Evolutionary conservation across 1,139 yeast species (phyloP).

Genomic region (Yamadazyma sp.): DNA sequence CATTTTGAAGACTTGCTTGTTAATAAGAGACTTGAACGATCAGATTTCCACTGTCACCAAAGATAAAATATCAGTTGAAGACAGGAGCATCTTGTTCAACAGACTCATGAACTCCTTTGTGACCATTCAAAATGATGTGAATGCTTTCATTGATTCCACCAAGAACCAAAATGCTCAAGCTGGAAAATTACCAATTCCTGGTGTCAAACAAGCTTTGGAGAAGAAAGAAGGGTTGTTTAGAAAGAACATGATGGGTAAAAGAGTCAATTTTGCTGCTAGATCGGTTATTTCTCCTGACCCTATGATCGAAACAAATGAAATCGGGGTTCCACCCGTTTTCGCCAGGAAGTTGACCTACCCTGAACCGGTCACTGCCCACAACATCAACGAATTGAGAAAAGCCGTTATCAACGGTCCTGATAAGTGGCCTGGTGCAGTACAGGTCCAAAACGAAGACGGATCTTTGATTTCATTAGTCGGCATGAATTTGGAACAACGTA

Average conservation of each 20-base stretch:
- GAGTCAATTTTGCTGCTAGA: conserved; percentile 98
- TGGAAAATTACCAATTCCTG: conserved; percentile 81
- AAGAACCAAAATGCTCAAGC: conserved; percentile 75
- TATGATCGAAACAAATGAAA: conserved; percentile 93
- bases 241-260: conserved; percentile 99
- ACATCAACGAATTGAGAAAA: conserved; percentile 85
- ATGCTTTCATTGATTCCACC: conserved; percentile 88
- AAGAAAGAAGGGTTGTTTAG: conserved; percentile 98
- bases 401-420: conserved; percentile 98
- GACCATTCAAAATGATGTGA: conserved; percentile 91
- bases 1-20: conserved; percentile 73
- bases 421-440: conserved; percentile 98
- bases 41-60: conserved; percentile 64
- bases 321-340: conserved; percentile 98
- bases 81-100: conserved; percentile 76
- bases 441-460: conserved; percentile 97
- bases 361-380: conserved; percentile 96
- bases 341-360: conserved; percentile 95
- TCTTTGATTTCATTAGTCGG: conserved; percentile 76
- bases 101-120: conserved; percentile 95
- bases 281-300: conserved; percentile 99
- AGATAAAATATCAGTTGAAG: conserved; percentile 59
- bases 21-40: conserved; percentile 86
- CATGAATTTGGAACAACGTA: conserved; percentile 91
- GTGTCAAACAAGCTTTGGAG: conserved; percentile 96